Evolutionary conservation across 106 monocot genomes (phyloP).

Genomic region (Apostasia ramifera): DNA sequence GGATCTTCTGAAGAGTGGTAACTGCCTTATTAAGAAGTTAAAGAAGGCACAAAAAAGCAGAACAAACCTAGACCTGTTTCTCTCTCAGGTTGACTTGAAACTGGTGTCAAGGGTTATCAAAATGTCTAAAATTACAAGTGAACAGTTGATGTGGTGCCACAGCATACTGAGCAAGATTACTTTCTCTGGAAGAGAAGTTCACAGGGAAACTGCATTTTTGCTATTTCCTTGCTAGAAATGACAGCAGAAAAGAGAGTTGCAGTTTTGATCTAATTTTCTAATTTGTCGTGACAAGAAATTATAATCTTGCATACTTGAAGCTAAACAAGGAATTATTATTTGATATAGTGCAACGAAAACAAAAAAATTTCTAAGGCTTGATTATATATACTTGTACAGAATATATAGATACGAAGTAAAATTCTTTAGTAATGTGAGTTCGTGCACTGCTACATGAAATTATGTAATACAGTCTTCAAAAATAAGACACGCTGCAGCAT

Average conservation of each 20-base stretch:
- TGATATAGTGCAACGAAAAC: too few species aligned
- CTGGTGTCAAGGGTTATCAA: slow-evolving; percentile 64
- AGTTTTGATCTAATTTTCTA: neutral
- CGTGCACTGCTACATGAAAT: too few species aligned
- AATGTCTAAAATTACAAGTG: slow-evolving; percentile 66
- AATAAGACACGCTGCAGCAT: too few species aligned
- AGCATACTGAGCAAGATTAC: slow-evolving; percentile 57
- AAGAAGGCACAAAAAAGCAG: slow-evolving; percentile 55
- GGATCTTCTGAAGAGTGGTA: slow-evolving; percentile 55
- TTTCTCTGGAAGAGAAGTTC: slow-evolving; percentile 45
- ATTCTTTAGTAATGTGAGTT: too few species aligned
- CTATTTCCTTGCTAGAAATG: slow-evolving; percentile 60
- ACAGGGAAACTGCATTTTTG: slow-evolving; percentile 67
- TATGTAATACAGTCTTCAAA: too few species aligned
- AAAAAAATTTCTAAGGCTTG: too few species aligned
- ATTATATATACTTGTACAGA: too few species aligned
- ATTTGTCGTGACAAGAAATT: neutral
- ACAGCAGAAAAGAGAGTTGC: neutral
- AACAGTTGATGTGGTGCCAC: slow-evolving; percentile 84
- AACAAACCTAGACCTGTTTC: slow-evolving; percentile 62
- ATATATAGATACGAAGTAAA: too few species aligned
- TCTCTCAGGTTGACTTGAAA: slow-evolving; percentile 80
- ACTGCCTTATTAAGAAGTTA: slow-evolving; percentile 78
- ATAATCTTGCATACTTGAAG: neutral
- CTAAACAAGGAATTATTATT: too few species aligned